These are phyloP conservation scores for Candida ficus DNA, from an alignment of 805 yeast genomes.

Conservation along the genomic window DNA sequence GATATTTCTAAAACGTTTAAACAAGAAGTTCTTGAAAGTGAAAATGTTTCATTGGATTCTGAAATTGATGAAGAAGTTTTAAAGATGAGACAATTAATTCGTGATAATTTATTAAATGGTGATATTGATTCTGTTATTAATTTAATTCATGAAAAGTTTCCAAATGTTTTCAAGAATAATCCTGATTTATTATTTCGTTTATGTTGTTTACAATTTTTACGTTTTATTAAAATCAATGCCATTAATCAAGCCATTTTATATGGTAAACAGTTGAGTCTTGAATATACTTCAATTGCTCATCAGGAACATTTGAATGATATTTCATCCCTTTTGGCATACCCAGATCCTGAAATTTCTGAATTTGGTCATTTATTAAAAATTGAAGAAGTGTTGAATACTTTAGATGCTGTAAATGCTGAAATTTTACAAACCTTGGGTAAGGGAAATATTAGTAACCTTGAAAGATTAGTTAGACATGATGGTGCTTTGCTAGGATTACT, in stretches of 20 bases:
- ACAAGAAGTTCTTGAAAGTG: slow-evolving; percentile 32
- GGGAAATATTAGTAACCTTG: slow-evolving; percentile 38
- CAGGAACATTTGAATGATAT: slow-evolving; percentile 38
- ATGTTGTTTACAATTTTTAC: slow-evolving; percentile 38
- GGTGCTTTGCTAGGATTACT: slow-evolving; percentile 30
- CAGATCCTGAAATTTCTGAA: slow-evolving; percentile 38
- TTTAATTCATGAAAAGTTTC: slow-evolving; percentile 27
- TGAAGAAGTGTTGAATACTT: slow-evolving; percentile 32
- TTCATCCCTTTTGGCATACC: slow-evolving; percentile 48
- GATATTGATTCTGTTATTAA: slow-evolving; percentile 32
- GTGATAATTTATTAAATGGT: slow-evolving; percentile 34
- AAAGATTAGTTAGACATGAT: slow-evolving; percentile 38
- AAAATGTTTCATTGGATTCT: slow-evolving; percentile 11
- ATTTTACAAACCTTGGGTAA: slow-evolving; percentile 40
- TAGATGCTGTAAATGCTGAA: slow-evolving; percentile 39
- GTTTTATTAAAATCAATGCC: slow-evolving; percentile 27
- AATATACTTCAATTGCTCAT: slow-evolving; percentile 28
- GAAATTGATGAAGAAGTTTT: slow-evolving; percentile 29
- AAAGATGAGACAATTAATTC: slow-evolving; percentile 40
- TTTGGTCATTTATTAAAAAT: slow-evolving; percentile 33
- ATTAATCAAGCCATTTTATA: slow-evolving; percentile 32
- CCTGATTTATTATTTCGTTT: slow-evolving; percentile 35
- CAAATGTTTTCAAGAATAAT: slow-evolving; percentile 30
- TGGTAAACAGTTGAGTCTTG: slow-evolving; percentile 33
- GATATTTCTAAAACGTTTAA: slow-evolving; percentile 49